A percentile compares a stretch with the other conserved stretches of the same genome.
Evolutionary conservation across 2,329 filamentous ascomycete species (phyloP).

Genomic region (Cercospora beticola): DNA sequence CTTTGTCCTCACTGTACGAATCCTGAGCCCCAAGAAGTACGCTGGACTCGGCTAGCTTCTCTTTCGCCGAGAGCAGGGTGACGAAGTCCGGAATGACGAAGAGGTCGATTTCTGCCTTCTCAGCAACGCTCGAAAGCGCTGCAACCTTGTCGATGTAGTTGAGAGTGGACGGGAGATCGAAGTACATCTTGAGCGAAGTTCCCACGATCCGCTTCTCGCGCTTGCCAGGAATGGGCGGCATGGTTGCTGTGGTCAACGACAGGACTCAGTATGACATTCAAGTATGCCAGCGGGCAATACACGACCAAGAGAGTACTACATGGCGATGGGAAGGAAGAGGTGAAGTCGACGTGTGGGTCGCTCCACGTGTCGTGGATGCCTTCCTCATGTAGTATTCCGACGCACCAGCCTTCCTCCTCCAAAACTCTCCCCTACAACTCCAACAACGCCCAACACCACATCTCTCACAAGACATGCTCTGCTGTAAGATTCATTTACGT

Average conservation of each 20-base stretch:
- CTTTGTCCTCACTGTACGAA: conserved; percentile 66
- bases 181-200: conserved; percentile 79
- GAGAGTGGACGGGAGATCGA: conserved; percentile 63
- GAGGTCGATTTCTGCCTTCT: conserved; percentile 61
- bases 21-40: conserved; percentile 75
- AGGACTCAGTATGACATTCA: not conserved
- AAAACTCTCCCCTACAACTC: not conserved
- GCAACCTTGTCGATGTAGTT: conserved; percentile 48
- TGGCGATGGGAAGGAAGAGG: conserved; percentile 1
- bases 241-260: conserved; percentile 24
- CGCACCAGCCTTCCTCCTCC: not conserved
- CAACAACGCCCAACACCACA: not conserved
- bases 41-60: conserved; percentile 47
- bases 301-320: not conserved
- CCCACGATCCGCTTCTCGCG: conserved; percentile 64
- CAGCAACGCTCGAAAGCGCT: conserved; percentile 52
- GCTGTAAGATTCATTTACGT: not conserved
- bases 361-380: not conserved
- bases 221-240: conserved; percentile 34
- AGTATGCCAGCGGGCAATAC: not conserved
- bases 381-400: conserved; percentile 5
- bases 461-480: not conserved
- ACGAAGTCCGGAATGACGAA: conserved; percentile 79
- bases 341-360: conserved; percentile 9
- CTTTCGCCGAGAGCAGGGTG: conserved; percentile 57